phyloP scores from a whole-genome alignment of 1,139 yeast genomes.

The Geotrichum australiense region DNA sequence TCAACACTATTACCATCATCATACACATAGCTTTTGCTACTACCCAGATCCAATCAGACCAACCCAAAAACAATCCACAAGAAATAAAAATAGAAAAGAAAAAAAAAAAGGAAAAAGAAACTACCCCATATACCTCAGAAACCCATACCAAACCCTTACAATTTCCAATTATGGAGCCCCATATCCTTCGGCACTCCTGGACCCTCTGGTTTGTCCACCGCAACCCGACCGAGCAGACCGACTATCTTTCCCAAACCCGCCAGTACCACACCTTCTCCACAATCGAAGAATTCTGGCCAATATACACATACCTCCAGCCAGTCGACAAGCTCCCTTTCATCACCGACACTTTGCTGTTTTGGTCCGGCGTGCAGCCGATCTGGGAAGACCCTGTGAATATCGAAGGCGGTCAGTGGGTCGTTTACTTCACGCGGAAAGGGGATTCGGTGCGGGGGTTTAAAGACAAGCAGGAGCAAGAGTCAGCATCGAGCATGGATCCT shows the following conservation, averaged over 20 bases:
- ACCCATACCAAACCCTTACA: too few relatives aligned
- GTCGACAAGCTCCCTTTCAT: constrained; percentile 47
- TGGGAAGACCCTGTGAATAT: constrained; percentile 66
- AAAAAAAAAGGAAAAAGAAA: too few relatives aligned
- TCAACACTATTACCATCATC: too few relatives aligned
- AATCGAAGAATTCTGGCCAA: constrained; percentile 57
- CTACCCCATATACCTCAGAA: too few relatives aligned
- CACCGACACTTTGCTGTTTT: constrained; percentile 53
- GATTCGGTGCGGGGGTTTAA: too few relatives aligned
- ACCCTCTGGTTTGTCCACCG: constrained; percentile 35
- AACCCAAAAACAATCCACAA: too few relatives aligned
- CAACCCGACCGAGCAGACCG: constrained; percentile 31
- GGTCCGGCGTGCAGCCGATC: constrained; percentile 57
- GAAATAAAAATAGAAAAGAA: too few relatives aligned
- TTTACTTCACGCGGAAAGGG: constrained; percentile 38
- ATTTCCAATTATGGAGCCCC: too few relatives aligned
- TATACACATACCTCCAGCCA: constrained; percentile 43
- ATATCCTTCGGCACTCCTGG: constrained; percentile 27
- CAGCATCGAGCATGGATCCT: not conserved
- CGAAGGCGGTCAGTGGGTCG: constrained; percentile 61
- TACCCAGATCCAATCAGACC: too few relatives aligned
- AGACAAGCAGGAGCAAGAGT: too few relatives aligned
- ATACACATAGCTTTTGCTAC: too few relatives aligned
- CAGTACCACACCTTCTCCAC: constrained; percentile 36
- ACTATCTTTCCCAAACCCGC: constrained; percentile 32